Evolutionary conservation across 1,139 yeast species (phyloP), one percentile per base, ranked within the genome.

Genomic region (Candida tunisiensis): DNA sequence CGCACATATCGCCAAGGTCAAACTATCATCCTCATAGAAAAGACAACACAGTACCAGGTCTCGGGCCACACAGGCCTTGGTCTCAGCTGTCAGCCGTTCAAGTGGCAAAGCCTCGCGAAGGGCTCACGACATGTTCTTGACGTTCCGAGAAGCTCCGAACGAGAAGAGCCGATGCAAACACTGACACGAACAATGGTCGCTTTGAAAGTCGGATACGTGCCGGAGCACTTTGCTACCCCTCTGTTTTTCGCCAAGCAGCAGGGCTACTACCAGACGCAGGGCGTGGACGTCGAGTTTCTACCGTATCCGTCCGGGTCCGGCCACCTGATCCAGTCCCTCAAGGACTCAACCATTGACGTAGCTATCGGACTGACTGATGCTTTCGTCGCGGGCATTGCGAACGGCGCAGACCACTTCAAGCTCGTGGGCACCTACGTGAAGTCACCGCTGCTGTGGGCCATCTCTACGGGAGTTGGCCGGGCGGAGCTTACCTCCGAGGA

Each of bases 281-380:
- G 49, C 10, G 63, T 67, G 2, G 58, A 61, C 3, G 65, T 78
- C 27, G 72, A 74, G 40, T 62, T 82, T 40, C 53, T 74, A 16
- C 79, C 83, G 1, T 88, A 66, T 31, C 78, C 83, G 11, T 80
- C 88, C 21, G 95, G 95, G 1, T 72, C 92, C 10, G 95, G 94
- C 1, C 79, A 83, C 40, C 60, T 83, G 48, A 77, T 83, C 47
- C 75, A 74, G 40, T 62, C 83, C 8, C 58, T 83, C 31, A 68
- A 72, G 37, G 63, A 58, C 15, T 60, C 65, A 15, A 68, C 74
- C 25, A 68, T 80, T 23, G 55, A 80, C 41, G 54, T 77, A 30
- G 92, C 88, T 23, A 68, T 83, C 42, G 95, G 95, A 0, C 62
- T 83, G 32, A 83, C 95, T 2, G 95, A 83, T 48, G 94, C 92